A percentile compares a stretch with the other conserved stretches of the same genome.
Evolutionary conservation across 805 yeast genomes (phyloP).

Genomic region (Citeromyces matritensis): DNA sequence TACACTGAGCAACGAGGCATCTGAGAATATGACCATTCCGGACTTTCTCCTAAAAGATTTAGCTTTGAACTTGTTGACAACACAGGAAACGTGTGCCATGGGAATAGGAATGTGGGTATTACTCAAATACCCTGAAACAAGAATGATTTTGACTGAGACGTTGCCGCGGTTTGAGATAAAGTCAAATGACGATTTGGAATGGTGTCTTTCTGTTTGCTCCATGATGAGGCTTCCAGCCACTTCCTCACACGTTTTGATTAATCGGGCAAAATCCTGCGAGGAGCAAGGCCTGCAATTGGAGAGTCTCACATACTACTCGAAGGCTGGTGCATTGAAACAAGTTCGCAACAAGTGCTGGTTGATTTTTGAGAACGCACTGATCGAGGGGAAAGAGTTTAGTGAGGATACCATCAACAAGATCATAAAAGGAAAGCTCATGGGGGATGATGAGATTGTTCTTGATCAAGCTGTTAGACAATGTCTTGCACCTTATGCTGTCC

Average conservation of each 20-base stretch:
- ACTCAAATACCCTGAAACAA: conserved; percentile 25
- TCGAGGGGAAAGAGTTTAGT: conserved; percentile 35
- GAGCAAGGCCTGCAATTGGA: conserved; percentile 26
- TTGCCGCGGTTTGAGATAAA: conserved; percentile 45
- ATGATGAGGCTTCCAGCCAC: conserved; percentile 45
- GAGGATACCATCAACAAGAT: conserved; percentile 25
- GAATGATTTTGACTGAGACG: conserved; percentile 34
- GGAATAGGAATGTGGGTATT: conserved; percentile 51
- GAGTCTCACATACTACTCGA: conserved; percentile 47
- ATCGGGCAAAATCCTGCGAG: conserved; percentile 27
- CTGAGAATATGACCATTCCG: neutral
- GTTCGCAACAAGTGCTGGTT: conserved; percentile 39
- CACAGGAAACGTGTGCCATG: conserved; percentile 42
- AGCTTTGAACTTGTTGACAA: conserved; percentile 36
- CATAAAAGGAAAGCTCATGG: conserved; percentile 2
- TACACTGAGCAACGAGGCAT: conserved; percentile 5
- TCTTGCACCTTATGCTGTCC: conserved; percentile 55
- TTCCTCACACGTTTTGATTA: conserved; percentile 36
- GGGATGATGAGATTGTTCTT: conserved; percentile 14
- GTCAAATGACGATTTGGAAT: conserved; percentile 66
- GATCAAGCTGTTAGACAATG: conserved; percentile 53
- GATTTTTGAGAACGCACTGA: conserved; percentile 43
- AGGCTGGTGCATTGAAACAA: conserved; percentile 41
- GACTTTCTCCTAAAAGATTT: conserved; percentile 23
- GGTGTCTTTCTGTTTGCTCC: conserved; percentile 65